These are phyloP conservation scores for Gaeumannomyces tritici DNA, from an alignment of 2,329 filamentous ascomycete genomes.

Conservation along the genomic window DNA sequence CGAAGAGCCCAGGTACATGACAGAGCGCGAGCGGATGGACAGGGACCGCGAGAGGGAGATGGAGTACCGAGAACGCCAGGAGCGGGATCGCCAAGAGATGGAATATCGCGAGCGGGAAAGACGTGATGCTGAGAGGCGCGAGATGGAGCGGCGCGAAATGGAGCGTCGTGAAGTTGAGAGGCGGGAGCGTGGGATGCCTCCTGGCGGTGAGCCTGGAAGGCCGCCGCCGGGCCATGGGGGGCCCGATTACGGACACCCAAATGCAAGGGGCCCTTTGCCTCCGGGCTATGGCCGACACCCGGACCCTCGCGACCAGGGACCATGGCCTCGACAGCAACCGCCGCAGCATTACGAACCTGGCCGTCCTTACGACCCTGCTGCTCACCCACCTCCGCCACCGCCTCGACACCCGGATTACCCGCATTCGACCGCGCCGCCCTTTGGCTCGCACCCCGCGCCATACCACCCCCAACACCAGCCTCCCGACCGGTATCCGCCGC, in stretches of 20 bases:
- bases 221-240: slow-evolving; percentile 31
- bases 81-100: slow-evolving; percentile 17
- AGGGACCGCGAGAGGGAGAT: slow-evolving; percentile 26
- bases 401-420: slow-evolving; percentile 40
- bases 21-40: slow-evolving; percentile 35
- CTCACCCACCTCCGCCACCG: slow-evolving; percentile 16
- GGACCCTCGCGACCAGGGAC: slow-evolving; percentile 27
- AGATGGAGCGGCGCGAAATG: slow-evolving; percentile 23
- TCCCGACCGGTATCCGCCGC: slow-evolving; percentile 28
- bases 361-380: slow-evolving; percentile 32
- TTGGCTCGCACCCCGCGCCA: slow-evolving; percentile 21
- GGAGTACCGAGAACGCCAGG: slow-evolving; percentile 24
- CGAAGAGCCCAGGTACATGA: slow-evolving; percentile 43
- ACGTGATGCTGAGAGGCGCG: slow-evolving; percentile 17
- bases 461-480: slow-evolving; percentile 21
- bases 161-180: slow-evolving; percentile 17
- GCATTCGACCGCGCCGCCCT: slow-evolving; percentile 29
- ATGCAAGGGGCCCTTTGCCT: slow-evolving; percentile 18
- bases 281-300: slow-evolving; percentile 31
- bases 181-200: slow-evolving; percentile 38
- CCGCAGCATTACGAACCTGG: slow-evolving; percentile 26
- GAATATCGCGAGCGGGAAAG: slow-evolving; percentile 28
- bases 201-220: slow-evolving; percentile 28
- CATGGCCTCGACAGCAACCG: slow-evolving; percentile 24
- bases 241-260: slow-evolving; percentile 25